A percentile compares a stretch with the other conserved stretches of the same genome.
Evolutionary conservation across 441 rosid species (phyloP).

Genomic region (Corymbia calophylla): DNA sequence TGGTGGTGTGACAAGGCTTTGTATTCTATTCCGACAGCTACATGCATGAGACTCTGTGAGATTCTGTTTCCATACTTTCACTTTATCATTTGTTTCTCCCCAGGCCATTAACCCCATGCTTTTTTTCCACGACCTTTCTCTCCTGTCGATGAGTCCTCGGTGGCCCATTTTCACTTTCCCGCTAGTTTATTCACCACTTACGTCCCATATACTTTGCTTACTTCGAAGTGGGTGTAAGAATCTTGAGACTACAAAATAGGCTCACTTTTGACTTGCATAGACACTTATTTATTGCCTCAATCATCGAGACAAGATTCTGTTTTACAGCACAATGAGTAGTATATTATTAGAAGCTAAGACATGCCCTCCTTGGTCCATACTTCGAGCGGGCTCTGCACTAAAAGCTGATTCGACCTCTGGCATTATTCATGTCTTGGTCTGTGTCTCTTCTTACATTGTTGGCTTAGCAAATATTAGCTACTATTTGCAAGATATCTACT

Average conservation of each 20-base stretch:
- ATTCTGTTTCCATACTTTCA: constrained; percentile 18
- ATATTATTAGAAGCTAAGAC: background rate
- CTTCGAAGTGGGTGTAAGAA: constrained; percentile 30
- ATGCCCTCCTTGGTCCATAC: background rate
- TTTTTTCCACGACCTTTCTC: background rate
- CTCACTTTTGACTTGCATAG: constrained; percentile 30
- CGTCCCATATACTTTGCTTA: background rate
- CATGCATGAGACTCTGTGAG: constrained; percentile 12
- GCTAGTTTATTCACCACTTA: constrained; percentile 16
- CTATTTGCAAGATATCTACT: background rate
- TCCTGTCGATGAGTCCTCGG: background rate
- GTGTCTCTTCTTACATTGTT: background rate
- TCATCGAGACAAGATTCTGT: constrained; percentile 2
- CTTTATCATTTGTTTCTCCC: background rate
- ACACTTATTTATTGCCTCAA: background rate
- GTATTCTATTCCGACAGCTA: constrained; percentile 31
- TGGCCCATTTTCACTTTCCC: constrained; percentile 5
- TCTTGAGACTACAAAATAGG: constrained; percentile 5
- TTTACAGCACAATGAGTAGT: background rate
- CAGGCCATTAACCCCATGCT: background rate
- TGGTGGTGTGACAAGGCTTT: constrained; percentile 11
- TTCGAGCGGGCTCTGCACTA: background rate
- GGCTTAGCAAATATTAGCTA: background rate
- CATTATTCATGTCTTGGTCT: background rate
- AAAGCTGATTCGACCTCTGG: background rate